Conservation (phyloP, 2,329 filamentous ascomycete genomes). For the Furcasterigmium furcatum region DNA sequence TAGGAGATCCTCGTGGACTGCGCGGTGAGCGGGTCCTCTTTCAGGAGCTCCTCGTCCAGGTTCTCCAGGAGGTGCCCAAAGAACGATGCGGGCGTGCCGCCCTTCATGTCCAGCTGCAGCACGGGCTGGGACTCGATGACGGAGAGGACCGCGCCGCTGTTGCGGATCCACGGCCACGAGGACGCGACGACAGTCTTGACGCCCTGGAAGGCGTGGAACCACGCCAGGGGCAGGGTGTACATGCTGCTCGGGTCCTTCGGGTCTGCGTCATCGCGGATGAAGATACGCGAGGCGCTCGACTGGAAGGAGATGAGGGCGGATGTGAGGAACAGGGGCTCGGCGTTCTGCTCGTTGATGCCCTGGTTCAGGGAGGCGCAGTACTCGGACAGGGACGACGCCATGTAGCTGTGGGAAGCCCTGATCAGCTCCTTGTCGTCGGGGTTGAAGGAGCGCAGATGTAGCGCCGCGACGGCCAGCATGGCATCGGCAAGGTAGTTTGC, state of each 20-base stretch:
- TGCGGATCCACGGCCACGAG: slow-evolving; percentile 62
- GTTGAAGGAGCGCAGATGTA: slow-evolving; percentile 54
- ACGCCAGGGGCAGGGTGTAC: slow-evolving; percentile 58
- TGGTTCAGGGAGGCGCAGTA: slow-evolving; percentile 54
- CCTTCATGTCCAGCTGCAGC: slow-evolving; percentile 56
- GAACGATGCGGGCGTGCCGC: slow-evolving; percentile 48
- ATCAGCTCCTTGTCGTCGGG: slow-evolving; percentile 59
- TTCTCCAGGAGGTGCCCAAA: slow-evolving; percentile 59
- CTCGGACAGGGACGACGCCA: slow-evolving; percentile 59
- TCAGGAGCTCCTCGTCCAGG: slow-evolving; percentile 51
- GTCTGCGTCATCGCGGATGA: slow-evolving; percentile 52
- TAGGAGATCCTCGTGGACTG: slow-evolving; percentile 52
- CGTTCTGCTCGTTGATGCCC: slow-evolving; percentile 56
- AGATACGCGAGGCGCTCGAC: slow-evolving; percentile 59
- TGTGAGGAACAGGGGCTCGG: slow-evolving; percentile 61
- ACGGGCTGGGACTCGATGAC: slow-evolving; percentile 64
- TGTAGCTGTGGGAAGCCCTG: slow-evolving; percentile 61
- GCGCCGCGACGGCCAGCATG: slow-evolving; percentile 60
- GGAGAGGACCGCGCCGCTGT: slow-evolving; percentile 52
- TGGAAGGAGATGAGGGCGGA: slow-evolving; percentile 65
- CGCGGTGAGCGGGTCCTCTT: slow-evolving; percentile 18
- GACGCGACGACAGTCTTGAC: slow-evolving; percentile 63
- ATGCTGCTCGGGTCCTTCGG: slow-evolving; percentile 32
- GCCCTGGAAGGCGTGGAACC: slow-evolving; percentile 66
- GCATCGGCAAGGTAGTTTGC: slow-evolving; percentile 59